A percentile compares a stretch with the other conserved stretches of the same genome.
Conservation (phyloP, 2,329 filamentous ascomycete genomes). For the Alternaria postmessia region DNA sequence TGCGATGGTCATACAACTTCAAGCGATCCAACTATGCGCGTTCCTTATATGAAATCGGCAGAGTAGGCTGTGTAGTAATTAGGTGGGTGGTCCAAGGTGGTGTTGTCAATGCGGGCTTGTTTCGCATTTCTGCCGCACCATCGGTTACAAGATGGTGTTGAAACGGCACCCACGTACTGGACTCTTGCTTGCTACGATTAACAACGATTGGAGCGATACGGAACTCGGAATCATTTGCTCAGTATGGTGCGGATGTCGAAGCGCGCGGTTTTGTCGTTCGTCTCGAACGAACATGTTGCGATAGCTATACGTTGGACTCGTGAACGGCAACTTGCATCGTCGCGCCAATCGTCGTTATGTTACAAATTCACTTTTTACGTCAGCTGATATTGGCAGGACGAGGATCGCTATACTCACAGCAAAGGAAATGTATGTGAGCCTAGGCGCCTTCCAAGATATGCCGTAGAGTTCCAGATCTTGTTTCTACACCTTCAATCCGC, state of each 20-base stretch:
- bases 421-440: not conserved
- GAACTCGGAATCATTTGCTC: not conserved
- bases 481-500: not conserved
- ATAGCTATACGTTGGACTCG: not conserved
- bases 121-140: conserved; percentile 29
- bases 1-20: not conserved
- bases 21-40: not conserved
- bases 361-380: not conserved
- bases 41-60: conserved; percentile 1
- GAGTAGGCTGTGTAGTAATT: conserved; percentile 1
- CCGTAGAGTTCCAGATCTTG: conserved; percentile 3
- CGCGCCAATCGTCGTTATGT: not conserved
- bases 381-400: not conserved
- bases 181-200: not conserved
- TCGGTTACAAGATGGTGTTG: conserved; percentile 25
- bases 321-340: conserved; percentile 1
- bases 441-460: conserved; percentile 1
- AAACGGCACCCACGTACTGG: conserved; percentile 16
- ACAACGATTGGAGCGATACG: not conserved
- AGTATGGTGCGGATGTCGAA: not conserved
- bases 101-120: conserved; percentile 21
- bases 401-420: not conserved
- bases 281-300: conserved; percentile 3
- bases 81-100: conserved; percentile 6
- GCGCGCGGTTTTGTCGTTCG: not conserved